A percentile compares a stretch with the other conserved stretches of the same genome.
phyloP scores from a whole-genome alignment of 2,329 filamentous ascomycete species.

The Lanzia echinophila region DNA sequence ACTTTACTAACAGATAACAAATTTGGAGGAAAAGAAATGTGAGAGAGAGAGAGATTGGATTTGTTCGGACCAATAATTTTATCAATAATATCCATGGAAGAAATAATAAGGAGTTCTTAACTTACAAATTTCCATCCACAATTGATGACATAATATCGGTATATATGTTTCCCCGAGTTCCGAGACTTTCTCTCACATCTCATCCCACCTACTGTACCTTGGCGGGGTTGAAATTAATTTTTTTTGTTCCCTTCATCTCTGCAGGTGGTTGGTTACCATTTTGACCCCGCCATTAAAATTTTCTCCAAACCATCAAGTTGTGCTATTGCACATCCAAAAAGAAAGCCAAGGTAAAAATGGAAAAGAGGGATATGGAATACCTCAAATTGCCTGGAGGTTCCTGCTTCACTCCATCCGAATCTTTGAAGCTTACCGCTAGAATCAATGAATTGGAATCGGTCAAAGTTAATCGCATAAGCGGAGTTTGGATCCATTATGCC shows the following conservation, averaged over 20 bases:
- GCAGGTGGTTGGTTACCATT: neutral
- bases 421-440: conserved; percentile 22
- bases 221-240: neutral
- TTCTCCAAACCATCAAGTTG: neutral
- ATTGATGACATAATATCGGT: conserved; percentile 4
- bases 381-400: conserved; percentile 24
- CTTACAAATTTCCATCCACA: neutral
- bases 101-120: too few relatives aligned
- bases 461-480: conserved; percentile 22
- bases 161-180: too few relatives aligned
- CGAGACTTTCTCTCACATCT: neutral
- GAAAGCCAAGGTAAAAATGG: neutral
- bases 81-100: too few relatives aligned
- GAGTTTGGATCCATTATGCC: conserved; percentile 27
- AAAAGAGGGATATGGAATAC: conserved; percentile 19
- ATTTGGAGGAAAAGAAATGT: neutral
- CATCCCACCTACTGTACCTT: too few relatives aligned
- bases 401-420: conserved; percentile 26
- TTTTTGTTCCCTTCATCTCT: neutral
- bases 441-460: conserved; percentile 17
- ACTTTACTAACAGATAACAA: neutral
- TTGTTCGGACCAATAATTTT: neutral
- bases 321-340: neutral
- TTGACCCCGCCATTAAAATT: neutral
- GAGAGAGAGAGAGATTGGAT: neutral